These are phyloP conservation scores for Myriosclerotinia scirpicola DNA, from an alignment of 2,329 filamentous ascomycete species.

Conservation along the genomic window DNA sequence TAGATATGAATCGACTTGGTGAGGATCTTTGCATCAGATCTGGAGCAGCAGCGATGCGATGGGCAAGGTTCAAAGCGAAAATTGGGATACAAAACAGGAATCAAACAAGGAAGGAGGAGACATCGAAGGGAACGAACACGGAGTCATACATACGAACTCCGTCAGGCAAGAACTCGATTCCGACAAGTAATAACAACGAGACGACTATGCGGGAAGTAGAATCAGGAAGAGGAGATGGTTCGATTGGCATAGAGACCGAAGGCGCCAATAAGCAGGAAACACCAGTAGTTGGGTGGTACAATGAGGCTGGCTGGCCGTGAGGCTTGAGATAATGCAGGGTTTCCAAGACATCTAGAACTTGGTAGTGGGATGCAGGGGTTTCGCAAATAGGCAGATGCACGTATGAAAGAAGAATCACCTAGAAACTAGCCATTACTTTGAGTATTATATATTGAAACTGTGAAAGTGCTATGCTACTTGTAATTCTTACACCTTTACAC, in stretches of 20 bases:
- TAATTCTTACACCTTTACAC: background rate
- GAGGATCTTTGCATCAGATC: background rate
- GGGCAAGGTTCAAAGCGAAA: background rate
- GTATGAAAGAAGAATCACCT: conserved; percentile 1
- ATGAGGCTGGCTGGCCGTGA: background rate
- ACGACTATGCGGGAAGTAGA: background rate
- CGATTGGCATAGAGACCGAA: background rate
- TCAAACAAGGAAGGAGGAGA: background rate
- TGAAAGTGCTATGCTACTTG: background rate
- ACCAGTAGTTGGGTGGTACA: background rate
- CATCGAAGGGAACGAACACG: too few species aligned
- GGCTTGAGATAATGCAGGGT: background rate
- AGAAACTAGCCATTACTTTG: background rate
- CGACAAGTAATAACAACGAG: too few species aligned
- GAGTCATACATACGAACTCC: too few species aligned
- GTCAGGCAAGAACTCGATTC: too few species aligned
- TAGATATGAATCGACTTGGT: background rate
- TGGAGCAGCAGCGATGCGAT: conserved; percentile 1
- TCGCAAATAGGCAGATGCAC: background rate
- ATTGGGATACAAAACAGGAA: too few species aligned
- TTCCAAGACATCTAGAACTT: background rate
- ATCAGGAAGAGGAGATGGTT: too few species aligned
- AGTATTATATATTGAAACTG: background rate
- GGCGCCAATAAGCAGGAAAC: background rate
- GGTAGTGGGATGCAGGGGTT: background rate